phyloP scores from a whole-genome alignment of 2,329 filamentous ascomycete species.

The Myriosclerotinia curreyana region DNA sequence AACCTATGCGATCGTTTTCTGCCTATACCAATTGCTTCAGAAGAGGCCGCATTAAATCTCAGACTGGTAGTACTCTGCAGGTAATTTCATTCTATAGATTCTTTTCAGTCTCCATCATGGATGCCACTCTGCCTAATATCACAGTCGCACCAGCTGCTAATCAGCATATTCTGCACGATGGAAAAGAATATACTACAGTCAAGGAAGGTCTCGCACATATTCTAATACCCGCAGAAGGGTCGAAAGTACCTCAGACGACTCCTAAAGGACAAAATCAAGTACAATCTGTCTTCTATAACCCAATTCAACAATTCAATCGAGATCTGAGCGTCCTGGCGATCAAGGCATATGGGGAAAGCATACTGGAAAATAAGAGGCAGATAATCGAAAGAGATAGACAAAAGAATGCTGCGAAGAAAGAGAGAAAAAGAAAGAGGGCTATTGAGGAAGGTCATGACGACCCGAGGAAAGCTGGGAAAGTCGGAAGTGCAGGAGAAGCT shows the following conservation, averaged over 20 bases:
- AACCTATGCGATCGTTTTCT: slow-evolving; percentile 11
- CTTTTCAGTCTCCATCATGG: slow-evolving; percentile 4
- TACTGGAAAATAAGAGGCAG: slow-evolving; percentile 48
- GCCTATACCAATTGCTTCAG: slow-evolving; percentile 13
- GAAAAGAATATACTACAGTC: slow-evolving; percentile 56
- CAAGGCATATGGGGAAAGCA: slow-evolving; percentile 76
- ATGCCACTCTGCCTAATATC: slow-evolving; percentile 31
- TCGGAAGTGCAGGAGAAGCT: slow-evolving; percentile 20
- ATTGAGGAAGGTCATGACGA: slow-evolving; percentile 36
- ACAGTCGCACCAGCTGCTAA: slow-evolving; percentile 34
- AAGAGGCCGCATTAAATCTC: neutral
- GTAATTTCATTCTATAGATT: neutral
- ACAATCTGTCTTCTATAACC: slow-evolving; percentile 94
- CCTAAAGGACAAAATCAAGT: slow-evolving; percentile 56
- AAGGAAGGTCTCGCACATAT: slow-evolving; percentile 68
- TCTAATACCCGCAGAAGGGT: slow-evolving; percentile 54
- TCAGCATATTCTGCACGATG: slow-evolving; percentile 44
- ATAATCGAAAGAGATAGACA: slow-evolving; percentile 45
- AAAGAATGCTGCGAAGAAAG: slow-evolving; percentile 40
- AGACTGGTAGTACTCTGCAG: neutral
- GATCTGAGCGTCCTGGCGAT: slow-evolving; percentile 92
- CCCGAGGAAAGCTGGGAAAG: slow-evolving; percentile 40
- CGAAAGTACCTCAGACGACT: slow-evolving; percentile 46
- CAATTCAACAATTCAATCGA: slow-evolving; percentile 97
- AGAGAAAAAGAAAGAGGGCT: slow-evolving; percentile 49